phyloP scores from a whole-genome alignment of 768 basidiomycete species.

The Hypholoma fasciculare region DNA sequence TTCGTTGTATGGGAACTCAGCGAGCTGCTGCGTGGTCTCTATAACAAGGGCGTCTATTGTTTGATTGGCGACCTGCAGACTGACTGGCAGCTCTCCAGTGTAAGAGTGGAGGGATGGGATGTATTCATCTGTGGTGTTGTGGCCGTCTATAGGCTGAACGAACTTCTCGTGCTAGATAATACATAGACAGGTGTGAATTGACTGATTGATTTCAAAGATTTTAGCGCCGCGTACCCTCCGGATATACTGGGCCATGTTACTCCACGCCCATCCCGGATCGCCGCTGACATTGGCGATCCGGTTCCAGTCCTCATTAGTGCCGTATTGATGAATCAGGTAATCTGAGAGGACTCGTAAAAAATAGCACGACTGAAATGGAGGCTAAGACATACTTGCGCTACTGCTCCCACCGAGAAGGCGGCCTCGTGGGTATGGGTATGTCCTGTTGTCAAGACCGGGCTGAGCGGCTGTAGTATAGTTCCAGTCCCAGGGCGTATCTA shows the following conservation, averaged over 20 bases:
- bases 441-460: not conserved
- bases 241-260: slow-evolving; percentile 32
- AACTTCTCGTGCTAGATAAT: slow-evolving; percentile 33
- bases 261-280: slow-evolving; percentile 39
- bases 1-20: slow-evolving; percentile 33
- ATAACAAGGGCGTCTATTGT: slow-evolving; percentile 33
- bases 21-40: slow-evolving; percentile 31
- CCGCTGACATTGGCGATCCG: slow-evolving; percentile 31
- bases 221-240: slow-evolving; percentile 22
- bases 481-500: slow-evolving; percentile 6
- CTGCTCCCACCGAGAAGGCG: slow-evolving; percentile 1
- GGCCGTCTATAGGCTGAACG: slow-evolving; percentile 34
- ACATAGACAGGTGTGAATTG: no score
- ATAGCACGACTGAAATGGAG: not conserved
- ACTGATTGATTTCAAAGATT: no score
- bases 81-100: slow-evolving; percentile 31
- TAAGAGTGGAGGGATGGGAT: slow-evolving; percentile 34
- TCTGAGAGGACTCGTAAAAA: slow-evolving; percentile 16
- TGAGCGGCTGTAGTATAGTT: slow-evolving; percentile 3
- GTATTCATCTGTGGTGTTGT: slow-evolving; percentile 36
- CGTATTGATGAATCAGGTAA: slow-evolving; percentile 35
- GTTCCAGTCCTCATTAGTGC: slow-evolving; percentile 38
- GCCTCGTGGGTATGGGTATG: slow-evolving; percentile 1
- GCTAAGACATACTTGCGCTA: not conserved
- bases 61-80: slow-evolving; percentile 29